Conservation (phyloP, 2,329 filamentous ascomycete species). For the Cyphellophora attinorum region DNA sequence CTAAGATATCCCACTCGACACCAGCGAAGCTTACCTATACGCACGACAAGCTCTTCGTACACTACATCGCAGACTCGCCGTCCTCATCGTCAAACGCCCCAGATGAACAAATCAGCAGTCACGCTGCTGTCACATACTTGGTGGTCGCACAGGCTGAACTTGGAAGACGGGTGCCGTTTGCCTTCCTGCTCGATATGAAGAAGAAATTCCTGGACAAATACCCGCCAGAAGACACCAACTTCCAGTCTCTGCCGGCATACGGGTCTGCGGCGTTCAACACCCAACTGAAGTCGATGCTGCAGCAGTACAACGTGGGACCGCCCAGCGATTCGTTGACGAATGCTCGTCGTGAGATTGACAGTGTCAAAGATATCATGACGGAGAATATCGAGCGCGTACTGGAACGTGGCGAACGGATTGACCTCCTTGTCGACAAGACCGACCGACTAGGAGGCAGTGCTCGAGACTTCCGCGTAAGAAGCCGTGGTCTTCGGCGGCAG, state of each 20-base stretch:
- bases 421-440: constrained; percentile 92
- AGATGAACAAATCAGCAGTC: constrained; percentile 17
- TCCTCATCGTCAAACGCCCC: constrained; percentile 44
- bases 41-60: constrained; percentile 83
- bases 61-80: constrained; percentile 83
- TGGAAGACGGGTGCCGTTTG: constrained; percentile 82
- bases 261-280: constrained; percentile 82
- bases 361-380: constrained; percentile 86
- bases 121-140: constrained; percentile 79
- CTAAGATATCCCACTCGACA: constrained; percentile 74
- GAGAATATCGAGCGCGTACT: constrained; percentile 86
- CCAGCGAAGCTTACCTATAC: constrained; percentile 91
- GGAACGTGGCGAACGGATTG: constrained; percentile 85
- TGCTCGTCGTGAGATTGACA: constrained; percentile 83
- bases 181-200: constrained; percentile 83
- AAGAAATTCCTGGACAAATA: constrained; percentile 72
- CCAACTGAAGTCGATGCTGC: constrained; percentile 66
- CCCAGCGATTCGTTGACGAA: constrained; percentile 73
- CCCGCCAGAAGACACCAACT: constrained; percentile 58
- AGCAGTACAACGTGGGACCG: constrained; percentile 72
- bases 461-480: constrained; percentile 80
- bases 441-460: constrained; percentile 82
- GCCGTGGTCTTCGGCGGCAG: constrained; percentile 71
- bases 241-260: constrained; percentile 71
- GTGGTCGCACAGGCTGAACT: constrained; percentile 75